Conservation (phyloP, 768 basidiomycete genomes). For the Strobilomyces confusus region DNA sequence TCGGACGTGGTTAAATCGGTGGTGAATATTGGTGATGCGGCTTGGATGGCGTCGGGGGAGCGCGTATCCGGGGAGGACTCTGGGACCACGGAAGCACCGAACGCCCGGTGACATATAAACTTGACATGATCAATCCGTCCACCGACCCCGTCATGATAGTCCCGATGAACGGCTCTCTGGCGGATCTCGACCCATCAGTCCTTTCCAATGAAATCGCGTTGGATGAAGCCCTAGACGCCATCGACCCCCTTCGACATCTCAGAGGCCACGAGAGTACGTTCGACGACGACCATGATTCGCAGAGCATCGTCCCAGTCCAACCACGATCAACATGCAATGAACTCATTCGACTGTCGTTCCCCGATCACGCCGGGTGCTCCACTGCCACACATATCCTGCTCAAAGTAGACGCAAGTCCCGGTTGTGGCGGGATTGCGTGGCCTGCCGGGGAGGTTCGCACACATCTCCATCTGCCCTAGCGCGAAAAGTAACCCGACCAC, state of each 20-base stretch:
- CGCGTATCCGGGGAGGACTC: too few species aligned
- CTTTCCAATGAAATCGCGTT: conserved; percentile 36
- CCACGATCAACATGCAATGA: conserved; percentile 47
- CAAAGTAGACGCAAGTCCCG: conserved; percentile 73
- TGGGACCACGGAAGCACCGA: too few species aligned
- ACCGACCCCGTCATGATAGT: conserved; percentile 1
- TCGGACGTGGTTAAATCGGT: too few species aligned
- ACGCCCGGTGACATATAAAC: too few species aligned
- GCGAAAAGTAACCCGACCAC: background rate
- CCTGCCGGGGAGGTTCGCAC: conserved; percentile 78
- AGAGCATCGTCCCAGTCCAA: conserved; percentile 50
- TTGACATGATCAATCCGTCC: background rate
- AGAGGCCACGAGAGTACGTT: conserved; percentile 36
- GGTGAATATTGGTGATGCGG: background rate
- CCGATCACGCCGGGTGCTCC: conserved; percentile 5
- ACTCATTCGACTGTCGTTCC: conserved; percentile 42
- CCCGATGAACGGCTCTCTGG: background rate
- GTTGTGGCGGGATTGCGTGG: conserved; percentile 92
- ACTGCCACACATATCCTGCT: conserved; percentile 37
- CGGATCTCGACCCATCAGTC: conserved; percentile 10
- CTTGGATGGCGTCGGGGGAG: background rate
- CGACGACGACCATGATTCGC: conserved; percentile 18
- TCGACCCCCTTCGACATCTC: conserved; percentile 60
- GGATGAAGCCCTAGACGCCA: conserved; percentile 52
- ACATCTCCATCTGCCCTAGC: conserved; percentile 2